Percentiles rank a stretch among this genome's conserved stretches.
These are phyloP conservation scores for Aspergillus latus DNA, from an alignment of 2,329 filamentous ascomycete species.

Conservation along the genomic window DNA sequence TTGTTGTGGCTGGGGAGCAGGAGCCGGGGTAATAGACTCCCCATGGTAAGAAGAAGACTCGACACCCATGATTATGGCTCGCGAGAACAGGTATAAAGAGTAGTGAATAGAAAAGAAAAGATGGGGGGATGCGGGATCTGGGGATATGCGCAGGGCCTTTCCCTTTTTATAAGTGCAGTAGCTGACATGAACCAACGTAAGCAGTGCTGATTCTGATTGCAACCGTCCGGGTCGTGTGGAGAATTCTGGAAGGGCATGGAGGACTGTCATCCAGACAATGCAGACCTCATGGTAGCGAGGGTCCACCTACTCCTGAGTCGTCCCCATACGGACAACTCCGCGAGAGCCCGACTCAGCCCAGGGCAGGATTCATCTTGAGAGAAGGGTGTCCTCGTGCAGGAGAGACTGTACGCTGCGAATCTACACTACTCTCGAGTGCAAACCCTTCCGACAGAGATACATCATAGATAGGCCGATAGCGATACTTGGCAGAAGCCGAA, in stretches of 20 bases:
- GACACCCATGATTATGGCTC: constrained; percentile 28
- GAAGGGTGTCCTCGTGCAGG: neutral
- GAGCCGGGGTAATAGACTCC: constrained; percentile 33
- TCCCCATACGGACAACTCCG: constrained; percentile 5
- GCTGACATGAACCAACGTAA: constrained; percentile 8
- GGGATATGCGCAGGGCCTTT: constrained; percentile 8
- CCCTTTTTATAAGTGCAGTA: constrained; percentile 10
- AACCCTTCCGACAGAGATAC: neutral
- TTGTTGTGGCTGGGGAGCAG: constrained; percentile 22
- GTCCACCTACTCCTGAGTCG: constrained; percentile 3
- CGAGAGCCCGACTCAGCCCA: neutral
- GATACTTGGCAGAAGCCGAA: neutral
- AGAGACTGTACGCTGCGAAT: neutral
- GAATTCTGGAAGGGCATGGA: constrained; percentile 8
- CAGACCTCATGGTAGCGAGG: constrained; percentile 8
- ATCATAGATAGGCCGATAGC: neutral
- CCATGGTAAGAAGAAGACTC: constrained; percentile 32
- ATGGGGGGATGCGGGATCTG: constrained; percentile 5
- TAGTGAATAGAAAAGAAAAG: neutral
- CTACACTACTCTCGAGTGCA: neutral
- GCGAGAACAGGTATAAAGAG: neutral
- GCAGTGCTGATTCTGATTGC: neutral
- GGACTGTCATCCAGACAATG: constrained; percentile 9
- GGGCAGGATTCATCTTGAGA: neutral
- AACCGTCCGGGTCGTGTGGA: neutral